Conservation (phyloP, 2,329 filamentous ascomycete species). For the Cercospora sp. region DNA sequence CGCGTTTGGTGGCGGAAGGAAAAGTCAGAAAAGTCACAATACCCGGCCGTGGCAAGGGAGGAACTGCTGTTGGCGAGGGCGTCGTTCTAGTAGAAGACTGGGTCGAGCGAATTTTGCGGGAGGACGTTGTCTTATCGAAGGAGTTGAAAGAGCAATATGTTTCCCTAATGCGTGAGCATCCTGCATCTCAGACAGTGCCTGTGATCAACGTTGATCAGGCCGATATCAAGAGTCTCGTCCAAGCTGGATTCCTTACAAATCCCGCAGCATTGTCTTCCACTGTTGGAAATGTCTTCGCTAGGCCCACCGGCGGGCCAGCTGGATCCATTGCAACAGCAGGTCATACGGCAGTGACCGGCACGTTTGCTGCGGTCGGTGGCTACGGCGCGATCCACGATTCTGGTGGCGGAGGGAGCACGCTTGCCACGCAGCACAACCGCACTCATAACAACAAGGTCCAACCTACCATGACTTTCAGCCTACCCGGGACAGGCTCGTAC, state of each 20-base stretch:
- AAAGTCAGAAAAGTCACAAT: conserved; percentile 63
- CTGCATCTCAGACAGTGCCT: conserved; percentile 48
- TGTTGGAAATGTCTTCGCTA: conserved; percentile 45
- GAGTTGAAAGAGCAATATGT: conserved; percentile 55
- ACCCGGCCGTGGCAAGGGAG: conserved; percentile 59
- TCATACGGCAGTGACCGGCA: conserved; percentile 66
- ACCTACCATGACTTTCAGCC: conserved; percentile 54
- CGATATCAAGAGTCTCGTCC: conserved; percentile 61
- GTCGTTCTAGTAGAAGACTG: conserved; percentile 61
- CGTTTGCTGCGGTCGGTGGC: conserved; percentile 68
- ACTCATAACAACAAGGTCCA: conserved; percentile 13
- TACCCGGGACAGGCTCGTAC: conserved; percentile 67
- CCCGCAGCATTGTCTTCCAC: conserved; percentile 50
- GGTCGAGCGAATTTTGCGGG: conserved; percentile 41
- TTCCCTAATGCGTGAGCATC: conserved; percentile 53
- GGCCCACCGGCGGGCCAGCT: conserved; percentile 41
- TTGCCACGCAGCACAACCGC: conserved; percentile 34
- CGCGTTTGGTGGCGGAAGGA: conserved; percentile 59
- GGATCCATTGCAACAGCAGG: conserved; percentile 60
- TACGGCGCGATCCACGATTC: conserved; percentile 63
- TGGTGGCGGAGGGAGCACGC: conserved; percentile 55
- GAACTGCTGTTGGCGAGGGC: conserved; percentile 62
- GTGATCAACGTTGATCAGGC: conserved; percentile 44
- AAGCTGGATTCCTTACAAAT: conserved; percentile 62
- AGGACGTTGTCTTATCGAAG: conserved; percentile 31